Evolutionary conservation across 139 green algal genomes (phyloP), one percentile per base, ranked within the genome.

Genomic region (Astrephomene gubernaculifera): DNA sequence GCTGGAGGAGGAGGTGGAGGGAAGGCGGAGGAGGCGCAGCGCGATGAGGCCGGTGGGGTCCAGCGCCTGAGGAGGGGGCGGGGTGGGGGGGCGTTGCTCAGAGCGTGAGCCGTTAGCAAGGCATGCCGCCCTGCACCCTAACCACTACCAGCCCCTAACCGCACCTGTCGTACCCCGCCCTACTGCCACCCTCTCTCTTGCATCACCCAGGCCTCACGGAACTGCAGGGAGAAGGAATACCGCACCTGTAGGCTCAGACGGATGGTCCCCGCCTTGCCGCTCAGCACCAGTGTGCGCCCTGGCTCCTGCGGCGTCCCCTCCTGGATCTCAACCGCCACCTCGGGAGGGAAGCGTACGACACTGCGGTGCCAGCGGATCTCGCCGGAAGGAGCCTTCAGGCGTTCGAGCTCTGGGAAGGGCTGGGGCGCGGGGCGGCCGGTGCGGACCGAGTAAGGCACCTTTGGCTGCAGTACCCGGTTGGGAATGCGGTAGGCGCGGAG

Each of bases 41-140:
- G 86, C 89, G 9, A 92, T 70, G 1, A 92, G 79, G 31, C 89
- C 91, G 1, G 84, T 90, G 38, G 91, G 91, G 74, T 94, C 91
- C 22, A 94, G 82, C 10, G 79, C 76, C 76, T 82, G 75, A 31
- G 2, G 33, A 9, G 31, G 14, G 9, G 14, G 27, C 14, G 33
- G 22, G 14, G 60, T 57, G 12, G 14, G 49, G 49, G 49, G 49
- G 12, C n/a, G n/a, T n/a, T n/a, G n/a, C n/a, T n/a, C n/a, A n/a
- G n/a, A n/a, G n/a, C n/a, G n/a, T n/a, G n/a, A n/a, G n/a, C n/a
- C n/a, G n/a, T n/a, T n/a, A n/a, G n/a, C n/a, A n/a, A n/a, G n/a
- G n/a, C n/a, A n/a, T n/a, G n/a, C n/a, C n/a, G n/a, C n/a, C n/a
- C n/a, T n/a, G n/a, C n/a, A n/a, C n/a, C n/a, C n/a, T n/a, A n/a